These are phyloP conservation scores for Naganishia liquefaciens DNA, from an alignment of 1,284 basidiomycete genomes.

Conservation along the genomic window DNA sequence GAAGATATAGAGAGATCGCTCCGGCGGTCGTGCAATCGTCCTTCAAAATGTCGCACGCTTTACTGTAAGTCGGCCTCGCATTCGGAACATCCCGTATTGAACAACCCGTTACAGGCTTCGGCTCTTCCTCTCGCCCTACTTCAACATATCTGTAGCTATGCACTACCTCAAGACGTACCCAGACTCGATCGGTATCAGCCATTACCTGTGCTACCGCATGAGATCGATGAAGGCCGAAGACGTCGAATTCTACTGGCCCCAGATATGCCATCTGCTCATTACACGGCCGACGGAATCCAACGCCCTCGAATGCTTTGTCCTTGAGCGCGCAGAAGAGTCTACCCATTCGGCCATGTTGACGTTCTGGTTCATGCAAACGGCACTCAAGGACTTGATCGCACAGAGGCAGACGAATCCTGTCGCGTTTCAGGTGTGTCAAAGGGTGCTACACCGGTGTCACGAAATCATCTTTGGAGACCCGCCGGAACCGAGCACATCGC, in stretches of 20 bases:
- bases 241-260: slow-evolving; percentile 92
- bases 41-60: slow-evolving; percentile 43
- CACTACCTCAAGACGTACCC: slow-evolving; percentile 84
- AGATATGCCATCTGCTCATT: slow-evolving; percentile 89
- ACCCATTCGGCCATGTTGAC: slow-evolving; percentile 96
- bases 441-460: slow-evolving; percentile 88
- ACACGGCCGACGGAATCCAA: slow-evolving; percentile 84
- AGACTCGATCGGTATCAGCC: slow-evolving; percentile 92
- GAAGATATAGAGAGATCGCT: neutral
- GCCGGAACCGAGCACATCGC: slow-evolving; percentile 64
- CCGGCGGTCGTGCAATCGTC: slow-evolving; percentile 1
- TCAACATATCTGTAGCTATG: slow-evolving; percentile 86
- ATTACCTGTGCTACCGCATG: slow-evolving; percentile 85
- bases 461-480: slow-evolving; percentile 95
- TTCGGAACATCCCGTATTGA: neutral
- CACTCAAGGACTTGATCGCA: slow-evolving; percentile 78
- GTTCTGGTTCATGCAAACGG: slow-evolving; percentile 96
- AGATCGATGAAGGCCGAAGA: slow-evolving; percentile 74
- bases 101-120: slow-evolving; percentile 59
- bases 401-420: slow-evolving; percentile 65
- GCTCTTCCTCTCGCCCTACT: slow-evolving; percentile 86
- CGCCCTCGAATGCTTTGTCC: slow-evolving; percentile 87
- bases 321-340: slow-evolving; percentile 79
- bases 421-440: slow-evolving; percentile 88
- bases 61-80: slow-evolving; percentile 36